These are phyloP conservation scores for Epicoccum sorghinum DNA, from an alignment of 2,329 filamentous ascomycete genomes.

Conservation along the genomic window DNA sequence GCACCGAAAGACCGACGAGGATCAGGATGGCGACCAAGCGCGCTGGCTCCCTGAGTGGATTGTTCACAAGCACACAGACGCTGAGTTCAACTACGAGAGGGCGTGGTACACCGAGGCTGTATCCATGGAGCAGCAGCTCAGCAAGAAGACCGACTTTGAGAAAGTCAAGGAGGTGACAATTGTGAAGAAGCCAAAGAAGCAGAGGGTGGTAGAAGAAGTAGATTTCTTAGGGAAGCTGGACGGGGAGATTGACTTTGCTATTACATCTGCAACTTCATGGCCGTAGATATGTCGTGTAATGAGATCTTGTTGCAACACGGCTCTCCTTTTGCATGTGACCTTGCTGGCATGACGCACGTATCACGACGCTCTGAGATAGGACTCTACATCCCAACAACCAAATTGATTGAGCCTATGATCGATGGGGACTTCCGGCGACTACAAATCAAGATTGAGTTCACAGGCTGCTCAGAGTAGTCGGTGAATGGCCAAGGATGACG, in stretches of 20 bases:
- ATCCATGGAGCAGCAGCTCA: not conserved
- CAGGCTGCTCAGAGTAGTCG: constrained; percentile 36
- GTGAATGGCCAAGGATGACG: constrained; percentile 42
- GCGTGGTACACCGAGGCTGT: not conserved
- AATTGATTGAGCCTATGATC: constrained; percentile 18
- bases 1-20: not conserved
- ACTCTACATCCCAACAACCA: too few relatives aligned
- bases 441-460: constrained; percentile 41
- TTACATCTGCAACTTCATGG: too few relatives aligned
- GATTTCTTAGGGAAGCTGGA: not conserved
- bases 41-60: too few relatives aligned
- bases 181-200: not conserved
- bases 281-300: too few relatives aligned
- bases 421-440: constrained; percentile 39
- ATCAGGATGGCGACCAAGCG: not conserved
- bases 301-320: too few relatives aligned
- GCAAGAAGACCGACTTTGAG: not conserved
- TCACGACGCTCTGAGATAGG: too few relatives aligned
- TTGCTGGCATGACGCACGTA: too few relatives aligned
- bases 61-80: too few relatives aligned
- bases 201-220: not conserved
- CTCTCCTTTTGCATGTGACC: too few relatives aligned
- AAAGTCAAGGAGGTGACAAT: not conserved
- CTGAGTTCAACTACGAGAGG: constrained; percentile 1
- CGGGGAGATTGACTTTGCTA: not conserved